Percentiles rank a stretch among this genome's conserved stretches.
Evolutionary conservation across 2,329 filamentous ascomycete genomes (phyloP).

Genomic region (Fusarium sp.): DNA sequence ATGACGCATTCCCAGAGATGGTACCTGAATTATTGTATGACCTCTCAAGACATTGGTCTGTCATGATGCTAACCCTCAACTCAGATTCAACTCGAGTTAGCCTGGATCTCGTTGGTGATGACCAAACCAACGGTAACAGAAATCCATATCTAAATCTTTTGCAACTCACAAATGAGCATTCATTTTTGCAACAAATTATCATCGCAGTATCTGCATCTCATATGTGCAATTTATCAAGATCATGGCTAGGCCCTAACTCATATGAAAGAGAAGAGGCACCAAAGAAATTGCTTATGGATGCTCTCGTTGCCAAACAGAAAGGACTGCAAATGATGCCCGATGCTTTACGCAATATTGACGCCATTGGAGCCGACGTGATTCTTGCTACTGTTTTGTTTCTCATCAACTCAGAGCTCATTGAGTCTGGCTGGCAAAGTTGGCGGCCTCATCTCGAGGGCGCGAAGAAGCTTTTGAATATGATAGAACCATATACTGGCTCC

Average conservation of each 20-base stretch:
- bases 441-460: conserved; percentile 57
- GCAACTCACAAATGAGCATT: conserved; percentile 50
- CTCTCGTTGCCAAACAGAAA: conserved; percentile 55
- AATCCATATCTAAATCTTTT: conserved; percentile 58
- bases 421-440: conserved; percentile 58
- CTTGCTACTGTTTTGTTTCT: conserved; percentile 59
- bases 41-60: neutral
- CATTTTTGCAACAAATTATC: conserved; percentile 56
- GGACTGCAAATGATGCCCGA: conserved; percentile 52
- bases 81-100: conserved; percentile 59
- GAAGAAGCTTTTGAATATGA: conserved; percentile 52
- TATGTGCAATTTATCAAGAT: conserved; percentile 49
- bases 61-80: conserved; percentile 9
- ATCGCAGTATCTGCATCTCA: conserved; percentile 59
- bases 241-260: conserved; percentile 26
- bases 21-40: conserved; percentile 53
- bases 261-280: conserved; percentile 47
- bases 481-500: conserved; percentile 46
- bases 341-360: conserved; percentile 50
- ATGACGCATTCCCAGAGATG: conserved; percentile 57
- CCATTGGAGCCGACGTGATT: conserved; percentile 51
- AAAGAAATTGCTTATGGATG: conserved; percentile 48
- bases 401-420: conserved; percentile 59
- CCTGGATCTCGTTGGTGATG: conserved; percentile 59
- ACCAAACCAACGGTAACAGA: conserved; percentile 49